Conservation (phyloP, 2,329 filamentous ascomycete genomes). For the Hymenoscyphus repandus region DNA sequence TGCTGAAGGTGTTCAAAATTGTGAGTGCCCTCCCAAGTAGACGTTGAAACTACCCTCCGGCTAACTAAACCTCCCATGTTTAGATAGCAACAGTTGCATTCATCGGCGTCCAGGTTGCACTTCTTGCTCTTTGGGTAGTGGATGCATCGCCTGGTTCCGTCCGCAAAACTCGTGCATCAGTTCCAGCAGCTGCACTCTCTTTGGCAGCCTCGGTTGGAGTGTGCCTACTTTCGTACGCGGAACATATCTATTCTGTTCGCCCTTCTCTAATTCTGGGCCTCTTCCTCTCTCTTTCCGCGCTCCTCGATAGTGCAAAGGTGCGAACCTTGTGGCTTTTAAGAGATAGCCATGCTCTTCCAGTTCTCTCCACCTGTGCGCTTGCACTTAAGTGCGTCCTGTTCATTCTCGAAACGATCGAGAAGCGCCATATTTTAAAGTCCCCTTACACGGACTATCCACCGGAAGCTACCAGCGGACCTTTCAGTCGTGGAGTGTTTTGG, state of each 20-base stretch:
- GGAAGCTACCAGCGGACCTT: conserved; percentile 32
- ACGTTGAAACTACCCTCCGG: too few relatives aligned
- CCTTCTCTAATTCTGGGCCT: conserved; percentile 14
- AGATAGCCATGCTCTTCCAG: conserved; percentile 11
- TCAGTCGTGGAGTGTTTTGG: conserved; percentile 32
- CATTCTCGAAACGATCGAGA: conserved; percentile 19
- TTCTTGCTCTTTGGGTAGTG: too few relatives aligned
- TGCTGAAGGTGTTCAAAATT: too few relatives aligned
- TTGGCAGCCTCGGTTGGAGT: too few relatives aligned
- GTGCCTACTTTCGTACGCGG: background rate
- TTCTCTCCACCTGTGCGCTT: conserved; percentile 15
- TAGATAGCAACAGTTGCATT: too few relatives aligned
- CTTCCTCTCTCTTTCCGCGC: conserved; percentile 14
- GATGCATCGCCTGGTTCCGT: too few relatives aligned
- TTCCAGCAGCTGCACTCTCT: too few relatives aligned
- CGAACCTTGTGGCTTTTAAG: conserved; percentile 25
- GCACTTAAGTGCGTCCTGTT: conserved; percentile 19
- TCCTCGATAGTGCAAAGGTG: conserved; percentile 16
- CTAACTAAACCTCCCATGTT: too few relatives aligned
- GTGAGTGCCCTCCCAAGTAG: too few relatives aligned
- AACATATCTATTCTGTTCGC: conserved; percentile 13
- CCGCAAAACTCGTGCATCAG: too few relatives aligned
- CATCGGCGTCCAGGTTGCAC: too few relatives aligned
- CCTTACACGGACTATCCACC: conserved; percentile 16
- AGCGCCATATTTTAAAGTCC: conserved; percentile 10